Base-by-base conservation (phyloP, 2,329 filamentous ascomycete genomes). In the Fusarium fracticaudum region DNA sequence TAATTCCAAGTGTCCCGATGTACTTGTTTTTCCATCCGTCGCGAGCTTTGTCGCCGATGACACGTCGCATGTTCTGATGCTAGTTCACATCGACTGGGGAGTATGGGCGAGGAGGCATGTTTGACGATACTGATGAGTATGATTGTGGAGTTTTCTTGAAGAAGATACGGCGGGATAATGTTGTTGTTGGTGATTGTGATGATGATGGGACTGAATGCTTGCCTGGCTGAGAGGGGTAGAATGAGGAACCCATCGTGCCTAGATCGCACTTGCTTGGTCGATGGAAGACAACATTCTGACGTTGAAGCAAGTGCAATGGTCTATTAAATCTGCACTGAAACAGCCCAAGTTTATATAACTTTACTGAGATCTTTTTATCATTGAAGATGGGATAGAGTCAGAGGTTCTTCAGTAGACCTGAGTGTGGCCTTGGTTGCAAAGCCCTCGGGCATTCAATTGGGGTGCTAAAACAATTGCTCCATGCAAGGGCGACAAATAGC, bases 1-100 rank as follows among this genome's bases (percentile, higher is more conserved):
- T 17, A 24, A 24, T 44, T 2, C 41, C 14, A 11, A 0, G 41
- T 24, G 1, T 26, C 0, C n/a, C n/a, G 9, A 44, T 44, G 15
- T 24, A 24, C n/a, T n/a, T n/a, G n/a, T n/a, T n/a, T n/a, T n/a
- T n/a, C n/a, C n/a, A n/a, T n/a, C n/a, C n/a, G n/a, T n/a, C n/a
- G n/a, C n/a, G n/a, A n/a, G n/a, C n/a, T n/a, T n/a, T n/a, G n/a
- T n/a, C n/a, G n/a, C n/a, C n/a, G n/a, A n/a, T n/a, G n/a, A n/a
- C n/a, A n/a, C n/a, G n/a, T n/a, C n/a, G n/a, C n/a, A 26, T 26
- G 26, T 48, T 29, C 26, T 17, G 8, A 6, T 48, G 6, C 45
- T 29, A 48, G 26, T 29, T 11, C 18, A 29, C 45, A 29, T 48
- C 20, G 26, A 48, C 13, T 29, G 6, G 6, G 20, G 20, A 22